phyloP scores from a whole-genome alignment of 768 basidiomycete genomes.

The Hygrophoropsis aurantiaca region DNA sequence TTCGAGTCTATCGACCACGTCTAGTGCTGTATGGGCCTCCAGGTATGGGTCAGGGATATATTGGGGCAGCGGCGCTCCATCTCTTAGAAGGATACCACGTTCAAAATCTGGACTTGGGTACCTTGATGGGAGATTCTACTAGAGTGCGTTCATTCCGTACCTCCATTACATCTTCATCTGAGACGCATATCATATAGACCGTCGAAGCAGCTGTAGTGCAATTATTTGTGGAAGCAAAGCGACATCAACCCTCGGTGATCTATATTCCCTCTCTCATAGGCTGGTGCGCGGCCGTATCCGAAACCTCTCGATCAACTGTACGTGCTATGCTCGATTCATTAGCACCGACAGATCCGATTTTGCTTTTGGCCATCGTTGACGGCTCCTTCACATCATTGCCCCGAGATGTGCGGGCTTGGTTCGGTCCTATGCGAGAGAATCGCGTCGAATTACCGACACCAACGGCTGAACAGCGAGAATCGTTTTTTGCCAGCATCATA shows the following conservation, averaged over 20 bases:
- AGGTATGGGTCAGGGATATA: constrained; percentile 90
- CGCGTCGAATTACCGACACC: constrained; percentile 66
- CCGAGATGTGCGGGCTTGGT: constrained; percentile 86
- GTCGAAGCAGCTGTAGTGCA: constrained; percentile 92
- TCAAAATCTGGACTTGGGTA: constrained; percentile 90
- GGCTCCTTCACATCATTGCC: constrained; percentile 70
- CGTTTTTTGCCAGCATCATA: constrained; percentile 78
- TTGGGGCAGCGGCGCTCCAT: constrained; percentile 90
- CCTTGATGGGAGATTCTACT: constrained; percentile 84
- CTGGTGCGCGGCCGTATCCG: constrained; percentile 85
- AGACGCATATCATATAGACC: constrained; percentile 48
- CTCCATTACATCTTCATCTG: background rate
- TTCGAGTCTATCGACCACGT: constrained; percentile 88
- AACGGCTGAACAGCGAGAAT: constrained; percentile 50
- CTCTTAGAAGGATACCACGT: constrained; percentile 95
- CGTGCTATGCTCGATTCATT: constrained; percentile 91
- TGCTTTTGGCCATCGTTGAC: constrained; percentile 88
- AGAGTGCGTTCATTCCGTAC: constrained; percentile 52
- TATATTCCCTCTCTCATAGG: constrained; percentile 88
- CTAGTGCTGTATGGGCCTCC: constrained; percentile 75
- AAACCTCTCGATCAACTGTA: constrained; percentile 81
- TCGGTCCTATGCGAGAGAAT: constrained; percentile 75
- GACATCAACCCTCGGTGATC: constrained; percentile 93
- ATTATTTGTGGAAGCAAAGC: constrained; percentile 93
- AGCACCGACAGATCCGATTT: constrained; percentile 88